phyloP scores from a whole-genome alignment of 257 asterid species.

The Galeopsis tetrahit region DNA sequence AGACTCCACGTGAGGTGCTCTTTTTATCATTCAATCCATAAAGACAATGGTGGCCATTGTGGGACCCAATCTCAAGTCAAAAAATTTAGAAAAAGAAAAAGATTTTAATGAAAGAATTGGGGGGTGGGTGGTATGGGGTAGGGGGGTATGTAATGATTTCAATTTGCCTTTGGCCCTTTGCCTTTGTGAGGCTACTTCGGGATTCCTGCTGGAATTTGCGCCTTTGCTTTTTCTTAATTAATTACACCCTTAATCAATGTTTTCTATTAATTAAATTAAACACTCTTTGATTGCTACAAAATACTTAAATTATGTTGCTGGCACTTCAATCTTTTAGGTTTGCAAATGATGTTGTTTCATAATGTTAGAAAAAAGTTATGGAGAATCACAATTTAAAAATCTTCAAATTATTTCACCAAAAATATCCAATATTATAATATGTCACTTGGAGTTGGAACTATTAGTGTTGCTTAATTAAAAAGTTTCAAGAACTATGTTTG shows the following conservation, averaged over 20 bases:
- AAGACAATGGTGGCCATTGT: conserved; percentile 81
- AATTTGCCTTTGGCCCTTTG: conserved; percentile 54
- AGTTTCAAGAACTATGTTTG: background rate
- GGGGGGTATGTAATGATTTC: conserved; percentile 53
- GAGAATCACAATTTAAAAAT: background rate
- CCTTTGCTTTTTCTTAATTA: conserved; percentile 49
- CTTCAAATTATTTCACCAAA: background rate
- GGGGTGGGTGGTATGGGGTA: background rate
- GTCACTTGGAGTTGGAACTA: no score
- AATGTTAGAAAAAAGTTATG: background rate
- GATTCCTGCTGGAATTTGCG: conserved; percentile 44
- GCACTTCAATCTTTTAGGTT: conserved; percentile 27
- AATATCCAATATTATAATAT: background rate
- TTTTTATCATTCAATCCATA: conserved; percentile 95
- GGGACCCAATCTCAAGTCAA: conserved; percentile 77
- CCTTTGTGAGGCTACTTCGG: conserved; percentile 53
- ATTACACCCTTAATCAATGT: conserved; percentile 30
- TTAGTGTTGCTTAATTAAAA: background rate
- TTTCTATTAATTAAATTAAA: conserved; percentile 19
- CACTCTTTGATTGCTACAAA: conserved; percentile 17
- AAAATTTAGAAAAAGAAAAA: conserved; percentile 40
- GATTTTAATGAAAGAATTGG: conserved; percentile 31
- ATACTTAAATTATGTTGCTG: conserved; percentile 11
- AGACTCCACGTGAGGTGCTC: conserved; percentile 99
- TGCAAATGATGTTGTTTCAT: conserved; percentile 4